These are phyloP conservation scores for Coniochaeta ligniaria DNA, from an alignment of 2,329 filamentous ascomycete species.

Conservation along the genomic window DNA sequence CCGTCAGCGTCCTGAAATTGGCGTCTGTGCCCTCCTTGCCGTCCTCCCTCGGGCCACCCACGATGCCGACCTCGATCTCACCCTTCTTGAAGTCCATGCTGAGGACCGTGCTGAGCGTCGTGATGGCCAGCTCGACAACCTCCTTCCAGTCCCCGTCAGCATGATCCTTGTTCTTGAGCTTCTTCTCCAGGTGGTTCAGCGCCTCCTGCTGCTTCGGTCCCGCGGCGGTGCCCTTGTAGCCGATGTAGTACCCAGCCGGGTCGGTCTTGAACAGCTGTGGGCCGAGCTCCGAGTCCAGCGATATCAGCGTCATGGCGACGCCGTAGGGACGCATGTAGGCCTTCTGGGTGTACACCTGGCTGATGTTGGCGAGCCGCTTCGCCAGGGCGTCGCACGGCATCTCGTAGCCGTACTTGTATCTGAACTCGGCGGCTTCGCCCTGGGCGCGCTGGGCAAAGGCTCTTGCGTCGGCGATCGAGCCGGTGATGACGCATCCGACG, in stretches of 20 bases:
- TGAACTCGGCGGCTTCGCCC: constrained; percentile 94
- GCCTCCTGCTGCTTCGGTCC: constrained; percentile 98
- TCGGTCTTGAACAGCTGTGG: constrained; percentile 98
- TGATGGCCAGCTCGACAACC: constrained; percentile 94
- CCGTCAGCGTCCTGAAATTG: constrained; percentile 80
- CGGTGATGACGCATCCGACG: constrained; percentile 97
- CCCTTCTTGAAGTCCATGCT: constrained; percentile 99
- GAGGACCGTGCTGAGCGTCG: constrained; percentile 88
- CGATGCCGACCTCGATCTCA: constrained; percentile 96
- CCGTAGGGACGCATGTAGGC: constrained; percentile 98
- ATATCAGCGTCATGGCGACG: constrained; percentile 91
- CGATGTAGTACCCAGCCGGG: constrained; percentile 94
- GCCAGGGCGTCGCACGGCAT: constrained; percentile 97
- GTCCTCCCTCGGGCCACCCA: constrained; percentile 77
- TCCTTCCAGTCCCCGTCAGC: constrained; percentile 94
- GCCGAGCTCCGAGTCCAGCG: constrained; percentile 84
- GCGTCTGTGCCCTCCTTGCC: constrained; percentile 76
- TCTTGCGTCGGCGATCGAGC: constrained; percentile 93
- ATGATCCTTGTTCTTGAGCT: constrained; percentile 97
- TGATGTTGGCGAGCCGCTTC: constrained; percentile 97
- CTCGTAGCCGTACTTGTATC: constrained; percentile 98
- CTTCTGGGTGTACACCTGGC: constrained; percentile 94
- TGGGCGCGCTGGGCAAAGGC: constrained; percentile 89
- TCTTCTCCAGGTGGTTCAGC: constrained; percentile 97
- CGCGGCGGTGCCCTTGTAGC: constrained; percentile 96